A percentile compares a stretch with the other conserved stretches of the same genome.
phyloP scores from a whole-genome alignment of 257 asterid genomes.

The Forsythia suspensa region DNA sequence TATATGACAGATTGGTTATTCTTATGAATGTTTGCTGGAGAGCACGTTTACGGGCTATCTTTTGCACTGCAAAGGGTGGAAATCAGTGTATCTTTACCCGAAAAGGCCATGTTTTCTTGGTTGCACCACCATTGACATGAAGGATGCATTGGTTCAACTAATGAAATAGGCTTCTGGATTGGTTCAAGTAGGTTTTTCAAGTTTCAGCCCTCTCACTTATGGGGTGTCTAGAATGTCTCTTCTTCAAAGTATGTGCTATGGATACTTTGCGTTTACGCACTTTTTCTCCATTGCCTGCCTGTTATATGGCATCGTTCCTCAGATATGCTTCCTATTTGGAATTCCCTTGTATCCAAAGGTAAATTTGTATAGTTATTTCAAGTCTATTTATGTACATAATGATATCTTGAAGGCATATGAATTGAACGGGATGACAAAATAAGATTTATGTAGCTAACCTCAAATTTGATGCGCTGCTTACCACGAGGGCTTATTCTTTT shows the following conservation, averaged over 20 bases:
- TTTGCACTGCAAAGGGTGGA: slow-evolving; percentile 61
- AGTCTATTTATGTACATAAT: not conserved
- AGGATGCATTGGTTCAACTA: slow-evolving; percentile 57
- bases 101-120: slow-evolving; percentile 62
- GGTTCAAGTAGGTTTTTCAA: slow-evolving; percentile 61
- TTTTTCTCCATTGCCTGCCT: slow-evolving; percentile 44
- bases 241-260: slow-evolving; percentile 59
- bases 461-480: too few relatives aligned
- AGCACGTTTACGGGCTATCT: slow-evolving; percentile 65
- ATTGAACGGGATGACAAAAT: too few relatives aligned
- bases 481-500: too few relatives aligned
- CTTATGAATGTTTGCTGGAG: slow-evolving; percentile 63
- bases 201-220: slow-evolving; percentile 52
- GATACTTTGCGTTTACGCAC: slow-evolving; percentile 44
- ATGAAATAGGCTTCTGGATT: slow-evolving; percentile 72
- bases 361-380: not conserved
- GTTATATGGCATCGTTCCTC: slow-evolving; percentile 51
- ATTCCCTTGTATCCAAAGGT: slow-evolving; percentile 67
- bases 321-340: slow-evolving; percentile 50
- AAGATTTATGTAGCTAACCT: too few relatives aligned
- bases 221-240: slow-evolving; percentile 49
- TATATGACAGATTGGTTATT: slow-evolving; percentile 63
- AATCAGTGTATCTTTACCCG: slow-evolving; percentile 57
- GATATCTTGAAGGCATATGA: too few relatives aligned
- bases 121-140: slow-evolving; percentile 63